phyloP scores from a whole-genome alignment of 176 grass and related monocot genomes.

The Aechmea fasciata region DNA sequence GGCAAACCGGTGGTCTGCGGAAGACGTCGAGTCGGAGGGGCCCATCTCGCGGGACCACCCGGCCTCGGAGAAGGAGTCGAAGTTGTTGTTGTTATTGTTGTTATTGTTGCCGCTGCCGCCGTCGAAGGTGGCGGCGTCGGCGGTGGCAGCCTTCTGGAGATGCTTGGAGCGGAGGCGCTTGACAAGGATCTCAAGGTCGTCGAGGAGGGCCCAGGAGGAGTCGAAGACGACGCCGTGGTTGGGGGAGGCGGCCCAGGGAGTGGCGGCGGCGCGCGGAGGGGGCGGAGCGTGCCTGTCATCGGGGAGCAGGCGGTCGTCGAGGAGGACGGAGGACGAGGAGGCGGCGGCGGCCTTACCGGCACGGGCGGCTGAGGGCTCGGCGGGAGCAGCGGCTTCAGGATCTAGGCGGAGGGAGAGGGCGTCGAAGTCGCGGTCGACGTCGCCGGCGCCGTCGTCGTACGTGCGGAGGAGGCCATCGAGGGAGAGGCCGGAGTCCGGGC shows the following conservation, averaged over 20 bases:
- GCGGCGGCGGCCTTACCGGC: not conserved
- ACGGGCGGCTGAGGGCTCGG: not conserved
- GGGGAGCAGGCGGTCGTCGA: conserved; percentile 51
- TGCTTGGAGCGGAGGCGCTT: conserved; percentile 95
- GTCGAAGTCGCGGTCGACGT: conserved; percentile 24
- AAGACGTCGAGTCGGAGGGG: conserved; percentile 38
- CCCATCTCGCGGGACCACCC: conserved; percentile 93
- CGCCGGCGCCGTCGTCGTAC: not conserved
- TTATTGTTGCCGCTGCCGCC: conserved; percentile 10
- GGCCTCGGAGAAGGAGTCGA: conserved; percentile 85
- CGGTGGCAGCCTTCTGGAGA: conserved; percentile 30
- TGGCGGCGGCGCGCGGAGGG: conserved; percentile 20
- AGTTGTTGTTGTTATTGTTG: conserved; percentile 38
- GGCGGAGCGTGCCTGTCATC: conserved; percentile 19
- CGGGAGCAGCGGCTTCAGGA: conserved; percentile 7
- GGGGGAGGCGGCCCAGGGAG: conserved; percentile 61
- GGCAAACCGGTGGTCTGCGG: conserved; percentile 6
- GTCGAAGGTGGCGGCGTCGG: conserved; percentile 15
- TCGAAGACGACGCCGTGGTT: conserved; percentile 78
- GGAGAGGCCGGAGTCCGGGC: not conserved
- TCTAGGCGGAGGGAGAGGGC: conserved; percentile 29
- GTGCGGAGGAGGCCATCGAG: not conserved
- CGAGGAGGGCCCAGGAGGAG: conserved; percentile 76
- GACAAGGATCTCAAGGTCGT: conserved; percentile 88
- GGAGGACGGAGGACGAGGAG: conserved; percentile 29